Conservation (phyloP, 2,329 filamentous ascomycete species). For the Paecilomyces sp. region DNA sequence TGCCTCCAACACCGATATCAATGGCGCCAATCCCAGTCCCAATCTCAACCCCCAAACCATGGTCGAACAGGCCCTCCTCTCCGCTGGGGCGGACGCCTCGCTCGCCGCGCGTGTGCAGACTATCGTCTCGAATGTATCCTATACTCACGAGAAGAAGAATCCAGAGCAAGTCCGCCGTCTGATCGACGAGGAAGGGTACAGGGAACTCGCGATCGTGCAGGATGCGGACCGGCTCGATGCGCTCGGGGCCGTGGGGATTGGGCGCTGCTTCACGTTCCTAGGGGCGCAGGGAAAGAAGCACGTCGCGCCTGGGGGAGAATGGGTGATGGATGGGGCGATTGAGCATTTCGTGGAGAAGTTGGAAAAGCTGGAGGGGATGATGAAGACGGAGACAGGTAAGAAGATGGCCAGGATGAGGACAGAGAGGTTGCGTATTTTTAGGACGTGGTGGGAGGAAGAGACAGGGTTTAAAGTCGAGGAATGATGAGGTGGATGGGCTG, state of each 20-base stretch:
- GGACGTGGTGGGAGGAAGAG: constrained; percentile 50
- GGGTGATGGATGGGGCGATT: constrained; percentile 58
- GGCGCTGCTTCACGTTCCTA: constrained; percentile 67
- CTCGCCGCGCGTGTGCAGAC: constrained; percentile 63
- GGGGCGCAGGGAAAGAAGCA: constrained; percentile 45
- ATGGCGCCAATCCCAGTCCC: background rate
- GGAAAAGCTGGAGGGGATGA: constrained; percentile 53
- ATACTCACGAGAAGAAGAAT: constrained; percentile 62
- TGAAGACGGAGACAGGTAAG: constrained; percentile 51
- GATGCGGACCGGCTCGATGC: constrained; percentile 91
- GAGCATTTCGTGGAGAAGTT: constrained; percentile 74
- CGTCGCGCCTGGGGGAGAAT: constrained; percentile 12
- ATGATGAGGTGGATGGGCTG: background rate
- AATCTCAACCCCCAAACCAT: constrained; percentile 17
- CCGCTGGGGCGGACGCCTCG: constrained; percentile 44
- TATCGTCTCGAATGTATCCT: constrained; percentile 71
- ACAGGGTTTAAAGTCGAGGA: constrained; percentile 11
- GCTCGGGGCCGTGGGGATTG: constrained; percentile 79
- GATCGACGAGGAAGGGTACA: constrained; percentile 50
- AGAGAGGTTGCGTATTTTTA: constrained; percentile 42
- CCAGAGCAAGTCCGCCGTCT: constrained; percentile 53
- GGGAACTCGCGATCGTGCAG: constrained; percentile 78
- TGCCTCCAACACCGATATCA: background rate
- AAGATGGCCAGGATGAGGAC: constrained; percentile 44
- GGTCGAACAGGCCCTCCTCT: constrained; percentile 19